Evolutionary conservation across 306 rosid genomes (phyloP).

Genomic region (Lupinus albus): DNA sequence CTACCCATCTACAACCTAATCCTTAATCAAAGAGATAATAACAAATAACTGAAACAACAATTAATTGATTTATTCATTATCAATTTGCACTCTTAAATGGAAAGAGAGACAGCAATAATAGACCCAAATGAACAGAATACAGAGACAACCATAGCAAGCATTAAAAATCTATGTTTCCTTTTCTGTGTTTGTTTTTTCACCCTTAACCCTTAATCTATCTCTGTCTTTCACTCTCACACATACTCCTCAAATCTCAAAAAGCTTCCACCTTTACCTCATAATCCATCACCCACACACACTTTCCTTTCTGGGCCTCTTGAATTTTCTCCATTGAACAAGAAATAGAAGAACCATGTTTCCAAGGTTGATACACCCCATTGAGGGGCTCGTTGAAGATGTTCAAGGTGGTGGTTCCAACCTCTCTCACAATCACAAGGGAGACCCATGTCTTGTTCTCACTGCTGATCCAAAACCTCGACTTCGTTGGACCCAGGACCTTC

Average conservation of each 20-base stretch:
- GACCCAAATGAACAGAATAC: too few species aligned
- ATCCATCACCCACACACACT: neutral
- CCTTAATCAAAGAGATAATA: too few species aligned
- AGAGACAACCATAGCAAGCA: conserved; percentile 31
- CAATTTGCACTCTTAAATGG: neutral
- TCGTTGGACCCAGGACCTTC: conserved; percentile 98
- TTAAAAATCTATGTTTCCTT: neutral
- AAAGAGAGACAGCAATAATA: too few species aligned
- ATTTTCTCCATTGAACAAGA: conserved; percentile 27
- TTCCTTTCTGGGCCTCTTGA: neutral
- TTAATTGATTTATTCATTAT: neutral
- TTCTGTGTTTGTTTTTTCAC: neutral
- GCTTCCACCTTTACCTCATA: conserved; percentile 4
- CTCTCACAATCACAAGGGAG: conserved; percentile 58
- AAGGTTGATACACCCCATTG: conserved; percentile 63
- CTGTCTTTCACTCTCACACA: neutral
- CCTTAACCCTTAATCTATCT: neutral
- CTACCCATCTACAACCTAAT: neutral
- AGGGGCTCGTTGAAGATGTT: conserved; percentile 52
- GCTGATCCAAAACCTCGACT: conserved; percentile 99
- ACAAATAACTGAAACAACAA: too few species aligned
- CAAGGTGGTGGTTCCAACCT: conserved; percentile 48
- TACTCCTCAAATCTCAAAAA: neutral
- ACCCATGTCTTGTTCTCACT: conserved; percentile 89
- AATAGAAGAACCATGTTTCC: conserved; percentile 76